phyloP scores from a whole-genome alignment of 371 early-diverging fungal species.

The Globomyces sp. region DNA sequence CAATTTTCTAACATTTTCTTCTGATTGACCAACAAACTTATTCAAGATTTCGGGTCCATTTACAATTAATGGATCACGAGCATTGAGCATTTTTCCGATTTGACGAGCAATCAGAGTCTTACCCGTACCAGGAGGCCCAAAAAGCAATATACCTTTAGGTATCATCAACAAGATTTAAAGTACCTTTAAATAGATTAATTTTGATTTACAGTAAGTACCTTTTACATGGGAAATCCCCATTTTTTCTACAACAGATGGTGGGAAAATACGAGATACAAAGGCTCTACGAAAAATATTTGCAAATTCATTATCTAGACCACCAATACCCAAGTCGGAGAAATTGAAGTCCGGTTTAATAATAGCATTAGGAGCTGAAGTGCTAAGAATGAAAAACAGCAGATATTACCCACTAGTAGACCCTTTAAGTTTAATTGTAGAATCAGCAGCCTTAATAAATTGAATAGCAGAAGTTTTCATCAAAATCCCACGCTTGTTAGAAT shows the following conservation, averaged over 20 bases:
- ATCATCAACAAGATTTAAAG: conserved; percentile 1
- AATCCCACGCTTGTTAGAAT: conserved; percentile 53
- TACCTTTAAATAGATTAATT: conserved; percentile 35
- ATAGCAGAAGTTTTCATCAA: conserved; percentile 70
- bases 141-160: conserved; percentile 64
- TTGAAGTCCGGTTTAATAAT: conserved; percentile 94
- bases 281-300: conserved; percentile 98
- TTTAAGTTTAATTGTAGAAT: conserved; percentile 73
- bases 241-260: conserved; percentile 92
- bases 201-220: conserved; percentile 53
- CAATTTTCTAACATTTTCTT: conserved; percentile 98
- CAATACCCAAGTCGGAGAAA: conserved; percentile 99
- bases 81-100: conserved; percentile 98
- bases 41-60: conserved; percentile 99
- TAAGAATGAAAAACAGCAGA: not conserved
- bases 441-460: conserved; percentile 65
- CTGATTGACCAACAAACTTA: conserved; percentile 99
- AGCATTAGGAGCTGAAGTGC: conserved; percentile 38
- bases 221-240: conserved; percentile 98
- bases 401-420: conserved; percentile 58
- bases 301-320: conserved; percentile 98
- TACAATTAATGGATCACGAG: conserved; percentile 95
- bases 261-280: conserved; percentile 99
- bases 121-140: conserved; percentile 98
- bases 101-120: conserved; percentile 99